Percentiles rank a stretch among this genome's conserved stretches.
These are phyloP conservation scores for Aspergillus terreus DNA, from an alignment of 2,329 filamentous ascomycete species.

Conservation along the genomic window DNA sequence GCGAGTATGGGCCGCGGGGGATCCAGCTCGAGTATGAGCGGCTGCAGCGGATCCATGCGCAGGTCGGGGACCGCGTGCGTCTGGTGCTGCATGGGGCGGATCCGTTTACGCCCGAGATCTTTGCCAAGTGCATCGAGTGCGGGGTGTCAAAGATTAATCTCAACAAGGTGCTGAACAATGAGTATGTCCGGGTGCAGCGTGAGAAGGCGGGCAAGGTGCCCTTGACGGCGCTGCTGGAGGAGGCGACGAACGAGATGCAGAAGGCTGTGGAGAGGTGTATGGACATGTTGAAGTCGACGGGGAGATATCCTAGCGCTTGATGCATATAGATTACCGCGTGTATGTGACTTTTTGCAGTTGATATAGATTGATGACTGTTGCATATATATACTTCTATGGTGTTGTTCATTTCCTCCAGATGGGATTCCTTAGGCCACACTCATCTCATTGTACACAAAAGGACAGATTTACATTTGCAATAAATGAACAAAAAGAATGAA, in stretches of 20 bases:
- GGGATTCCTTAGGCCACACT: too few species aligned
- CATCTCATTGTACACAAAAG: too few species aligned
- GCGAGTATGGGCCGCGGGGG: slow-evolving; percentile 65
- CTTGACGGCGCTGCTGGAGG: slow-evolving; percentile 53
- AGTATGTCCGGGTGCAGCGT: slow-evolving; percentile 46
- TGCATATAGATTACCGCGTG: neutral
- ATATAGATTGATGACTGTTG: too few species aligned
- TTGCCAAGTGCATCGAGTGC: slow-evolving; percentile 51
- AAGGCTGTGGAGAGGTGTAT: slow-evolving; percentile 55
- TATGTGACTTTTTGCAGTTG: too few species aligned
- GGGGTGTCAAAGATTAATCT: slow-evolving; percentile 58
- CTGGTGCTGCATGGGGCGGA: slow-evolving; percentile 59
- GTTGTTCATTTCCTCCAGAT: too few species aligned
- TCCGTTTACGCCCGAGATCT: slow-evolving; percentile 53
- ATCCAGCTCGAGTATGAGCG: slow-evolving; percentile 60
- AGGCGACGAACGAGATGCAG: slow-evolving; percentile 54
- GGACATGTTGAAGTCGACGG: slow-evolving; percentile 45
- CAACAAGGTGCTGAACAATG: slow-evolving; percentile 56
- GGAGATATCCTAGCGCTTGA: slow-evolving; percentile 27
- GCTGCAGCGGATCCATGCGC: slow-evolving; percentile 47
- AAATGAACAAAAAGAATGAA: too few species aligned
- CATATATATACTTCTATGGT: too few species aligned
- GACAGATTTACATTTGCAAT: too few species aligned
- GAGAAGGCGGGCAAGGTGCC: slow-evolving; percentile 51
- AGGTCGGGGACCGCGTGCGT: slow-evolving; percentile 47